Percentiles rank a stretch among this genome's conserved stretches.
These are phyloP conservation scores for Cytospora paraplurivora DNA, from an alignment of 2,329 filamentous ascomycete genomes.

Conservation along the genomic window DNA sequence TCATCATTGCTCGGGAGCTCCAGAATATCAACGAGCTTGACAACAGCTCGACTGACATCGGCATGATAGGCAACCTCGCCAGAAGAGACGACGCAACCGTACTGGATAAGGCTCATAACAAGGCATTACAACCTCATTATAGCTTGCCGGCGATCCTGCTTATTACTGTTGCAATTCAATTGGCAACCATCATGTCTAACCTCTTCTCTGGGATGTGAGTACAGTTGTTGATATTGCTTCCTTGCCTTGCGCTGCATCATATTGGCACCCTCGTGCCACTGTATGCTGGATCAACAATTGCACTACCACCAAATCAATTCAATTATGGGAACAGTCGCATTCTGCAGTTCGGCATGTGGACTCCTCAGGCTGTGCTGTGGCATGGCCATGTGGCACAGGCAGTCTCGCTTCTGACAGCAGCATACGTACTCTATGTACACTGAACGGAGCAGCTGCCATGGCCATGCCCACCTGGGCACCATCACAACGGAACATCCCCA, in stretches of 20 bases:
- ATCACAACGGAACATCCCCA: neutral
- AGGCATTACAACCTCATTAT: neutral
- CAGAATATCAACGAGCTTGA: conserved; percentile 19
- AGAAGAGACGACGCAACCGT: neutral
- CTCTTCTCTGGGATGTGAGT: conserved; percentile 66
- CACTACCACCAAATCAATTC: neutral
- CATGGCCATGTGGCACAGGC: conserved; percentile 1
- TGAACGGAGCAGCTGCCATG: neutral
- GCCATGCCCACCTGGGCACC: neutral
- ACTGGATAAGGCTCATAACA: neutral
- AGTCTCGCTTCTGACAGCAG: conserved; percentile 3
- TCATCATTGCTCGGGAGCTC: conserved; percentile 9
- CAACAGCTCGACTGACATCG: conserved; percentile 3
- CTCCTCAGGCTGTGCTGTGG: neutral
- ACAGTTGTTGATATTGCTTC: conserved; percentile 17
- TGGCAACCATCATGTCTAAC: conserved; percentile 54
- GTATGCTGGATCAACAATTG: neutral
- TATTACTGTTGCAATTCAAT: conserved; percentile 21
- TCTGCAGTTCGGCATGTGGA: neutral
- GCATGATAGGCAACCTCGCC: neutral
- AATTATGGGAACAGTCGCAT: neutral
- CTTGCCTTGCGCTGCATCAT: neutral
- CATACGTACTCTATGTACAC: neutral
- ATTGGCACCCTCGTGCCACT: neutral
- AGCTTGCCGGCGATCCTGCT: neutral